phyloP scores from a whole-genome alignment of 1,284 basidiomycete species.

The Jaminaea rosea region DNA sequence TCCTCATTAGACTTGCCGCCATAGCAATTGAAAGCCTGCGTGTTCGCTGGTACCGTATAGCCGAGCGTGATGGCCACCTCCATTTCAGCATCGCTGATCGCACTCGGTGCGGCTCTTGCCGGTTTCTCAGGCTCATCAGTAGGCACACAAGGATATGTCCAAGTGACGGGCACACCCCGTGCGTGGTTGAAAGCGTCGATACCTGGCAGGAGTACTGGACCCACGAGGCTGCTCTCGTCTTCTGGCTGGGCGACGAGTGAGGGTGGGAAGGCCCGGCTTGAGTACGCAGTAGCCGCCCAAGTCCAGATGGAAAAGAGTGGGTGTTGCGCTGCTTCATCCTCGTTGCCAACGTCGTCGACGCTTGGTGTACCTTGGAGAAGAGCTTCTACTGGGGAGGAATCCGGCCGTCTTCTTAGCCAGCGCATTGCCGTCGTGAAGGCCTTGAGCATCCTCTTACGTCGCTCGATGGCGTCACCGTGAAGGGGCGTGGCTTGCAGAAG shows the following conservation, averaged over 20 bases:
- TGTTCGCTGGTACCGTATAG: not conserved
- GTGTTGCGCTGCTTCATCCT: too few relatives aligned
- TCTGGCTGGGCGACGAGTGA: slow-evolving; percentile 11
- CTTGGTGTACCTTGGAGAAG: too few relatives aligned
- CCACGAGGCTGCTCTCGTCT: not conserved
- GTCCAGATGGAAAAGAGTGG: slow-evolving; percentile 16
- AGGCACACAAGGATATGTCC: slow-evolving; percentile 11
- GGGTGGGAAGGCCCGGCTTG: slow-evolving; percentile 34
- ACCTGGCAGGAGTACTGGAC: slow-evolving; percentile 36
- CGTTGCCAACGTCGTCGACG: too few relatives aligned
- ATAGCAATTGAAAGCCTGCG: slow-evolving; percentile 43
- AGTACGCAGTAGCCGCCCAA: slow-evolving; percentile 27
- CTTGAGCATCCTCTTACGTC: slow-evolving; percentile 10
- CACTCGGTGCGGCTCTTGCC: not conserved
- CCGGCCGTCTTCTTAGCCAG: slow-evolving; percentile 1
- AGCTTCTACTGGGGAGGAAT: too few relatives aligned
- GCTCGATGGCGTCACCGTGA: slow-evolving; percentile 11
- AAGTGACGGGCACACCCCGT: slow-evolving; percentile 28
- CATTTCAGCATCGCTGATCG: not conserved
- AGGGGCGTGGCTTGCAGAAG: slow-evolving; percentile 26
- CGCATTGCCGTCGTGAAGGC: slow-evolving; percentile 1
- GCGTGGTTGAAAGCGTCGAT: slow-evolving; percentile 39
- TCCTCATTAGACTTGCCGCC: slow-evolving; percentile 44
- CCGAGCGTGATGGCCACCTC: slow-evolving; percentile 5
- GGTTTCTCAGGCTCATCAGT: too few relatives aligned